Evolutionary conservation across 306 rosid species (phyloP).

Genomic region (Medicago ruthenica): DNA sequence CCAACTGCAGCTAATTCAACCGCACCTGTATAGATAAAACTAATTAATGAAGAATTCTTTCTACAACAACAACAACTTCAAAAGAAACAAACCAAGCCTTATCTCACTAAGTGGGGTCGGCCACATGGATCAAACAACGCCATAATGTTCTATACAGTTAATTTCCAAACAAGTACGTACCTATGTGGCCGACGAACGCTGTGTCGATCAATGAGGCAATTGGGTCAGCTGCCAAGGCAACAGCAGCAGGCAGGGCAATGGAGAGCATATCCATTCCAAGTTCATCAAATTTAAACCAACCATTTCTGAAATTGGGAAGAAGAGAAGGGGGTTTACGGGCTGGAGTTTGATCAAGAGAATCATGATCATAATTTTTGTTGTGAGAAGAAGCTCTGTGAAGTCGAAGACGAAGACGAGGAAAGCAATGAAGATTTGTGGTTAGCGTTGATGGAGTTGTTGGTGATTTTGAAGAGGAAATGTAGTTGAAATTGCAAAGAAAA

Average conservation of each 20-base stretch:
- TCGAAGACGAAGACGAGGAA: conserved; percentile 27
- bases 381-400: conserved; percentile 38
- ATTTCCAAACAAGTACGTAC: conserved; percentile 57
- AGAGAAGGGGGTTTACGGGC: conserved; percentile 28
- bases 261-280: conserved; percentile 75
- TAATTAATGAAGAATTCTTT: conserved; percentile 19
- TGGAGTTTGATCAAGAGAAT: conserved; percentile 36
- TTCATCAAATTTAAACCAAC: conserved; percentile 58
- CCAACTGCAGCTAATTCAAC: conserved; percentile 95
- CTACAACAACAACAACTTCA: conserved; percentile 1
- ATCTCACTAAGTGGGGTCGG: too few relatives aligned
- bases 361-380: conserved; percentile 24
- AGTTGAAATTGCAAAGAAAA: conserved; percentile 34
- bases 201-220: conserved; percentile 88
- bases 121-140: too few relatives aligned
- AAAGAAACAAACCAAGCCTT: conserved; percentile 22
- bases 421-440: conserved; percentile 32
- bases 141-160: conserved; percentile 6
- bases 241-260: conserved; percentile 93
- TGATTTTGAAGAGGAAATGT: conserved; percentile 21
- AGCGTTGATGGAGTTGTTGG: conserved; percentile 31
- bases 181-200: conserved; percentile 90
- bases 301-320: conserved; percentile 43
- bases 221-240: conserved; percentile 92
- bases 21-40: conserved; percentile 65